These are phyloP conservation scores for Colletotrichum abscissum DNA, from an alignment of 2,329 filamentous ascomycete genomes.

Conservation along the genomic window DNA sequence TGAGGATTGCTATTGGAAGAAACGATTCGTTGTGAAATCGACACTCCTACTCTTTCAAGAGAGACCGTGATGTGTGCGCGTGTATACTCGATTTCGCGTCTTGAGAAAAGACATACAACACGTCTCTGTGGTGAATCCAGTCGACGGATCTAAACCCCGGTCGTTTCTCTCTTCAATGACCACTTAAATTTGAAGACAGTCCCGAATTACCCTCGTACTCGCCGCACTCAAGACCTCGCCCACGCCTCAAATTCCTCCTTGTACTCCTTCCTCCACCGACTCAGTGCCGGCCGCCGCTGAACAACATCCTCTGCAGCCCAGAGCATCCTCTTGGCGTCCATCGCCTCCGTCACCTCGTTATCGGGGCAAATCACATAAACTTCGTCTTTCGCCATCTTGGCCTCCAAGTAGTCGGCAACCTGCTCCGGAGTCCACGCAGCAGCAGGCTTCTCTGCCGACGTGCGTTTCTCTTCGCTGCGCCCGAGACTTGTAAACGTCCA, in stretches of 20 bases:
- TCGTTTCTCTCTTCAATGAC: too few relatives aligned
- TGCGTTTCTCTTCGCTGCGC: slow-evolving; percentile 38
- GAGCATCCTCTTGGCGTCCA: slow-evolving; percentile 79
- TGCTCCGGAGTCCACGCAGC: slow-evolving; percentile 82
- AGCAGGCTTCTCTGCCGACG: slow-evolving; percentile 69
- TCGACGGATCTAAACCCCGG: too few relatives aligned
- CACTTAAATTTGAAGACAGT: too few relatives aligned
- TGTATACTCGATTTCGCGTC: too few relatives aligned
- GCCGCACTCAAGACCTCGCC: slow-evolving; percentile 53
- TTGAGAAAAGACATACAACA: too few relatives aligned
- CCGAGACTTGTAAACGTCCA: slow-evolving; percentile 83
- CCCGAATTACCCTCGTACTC: too few relatives aligned
- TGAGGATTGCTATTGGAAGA: too few relatives aligned
- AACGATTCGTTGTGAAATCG: too few relatives aligned
- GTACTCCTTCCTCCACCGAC: slow-evolving; percentile 78
- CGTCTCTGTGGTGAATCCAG: too few relatives aligned
- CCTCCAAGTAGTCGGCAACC: slow-evolving; percentile 76
- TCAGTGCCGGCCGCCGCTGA: slow-evolving; percentile 75
- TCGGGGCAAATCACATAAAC: slow-evolving; percentile 89
- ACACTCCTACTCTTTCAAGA: too few relatives aligned
- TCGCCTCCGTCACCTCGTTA: slow-evolving; percentile 78
- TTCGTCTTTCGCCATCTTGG: slow-evolving; percentile 72
- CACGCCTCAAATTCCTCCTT: slow-evolving; percentile 73
- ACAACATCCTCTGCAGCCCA: slow-evolving; percentile 79
- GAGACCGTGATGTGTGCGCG: too few relatives aligned